Percentiles rank a stretch among this genome's conserved stretches.
These are phyloP conservation scores for Puccinia brachypodii DNA, from an alignment of 1,284 basidiomycete species.

Conservation along the genomic window DNA sequence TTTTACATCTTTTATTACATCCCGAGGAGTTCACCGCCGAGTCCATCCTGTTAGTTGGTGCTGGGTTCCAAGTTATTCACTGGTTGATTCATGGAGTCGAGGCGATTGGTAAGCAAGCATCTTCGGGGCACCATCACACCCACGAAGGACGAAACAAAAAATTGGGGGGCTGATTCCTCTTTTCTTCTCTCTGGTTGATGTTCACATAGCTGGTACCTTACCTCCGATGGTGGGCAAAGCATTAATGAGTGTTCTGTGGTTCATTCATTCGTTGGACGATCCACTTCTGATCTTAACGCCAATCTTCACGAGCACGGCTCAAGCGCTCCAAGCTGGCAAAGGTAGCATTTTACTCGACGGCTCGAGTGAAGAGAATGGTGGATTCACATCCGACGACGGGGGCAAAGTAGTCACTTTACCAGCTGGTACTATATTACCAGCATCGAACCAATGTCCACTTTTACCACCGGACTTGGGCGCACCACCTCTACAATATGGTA, in stretches of 20 bases:
- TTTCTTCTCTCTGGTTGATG: background rate
- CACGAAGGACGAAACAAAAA: too few relatives aligned
- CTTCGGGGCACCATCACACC: too few relatives aligned
- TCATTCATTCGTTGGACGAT: constrained; percentile 44
- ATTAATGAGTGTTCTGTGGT: constrained; percentile 31
- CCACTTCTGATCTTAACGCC: constrained; percentile 48
- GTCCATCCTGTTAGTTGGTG: constrained; percentile 37
- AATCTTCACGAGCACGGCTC: constrained; percentile 45
- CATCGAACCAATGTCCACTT: constrained; percentile 28
- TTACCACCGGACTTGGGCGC: constrained; percentile 29
- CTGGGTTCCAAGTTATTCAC: constrained; percentile 45
- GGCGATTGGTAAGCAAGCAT: constrained; percentile 21
- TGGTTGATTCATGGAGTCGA: constrained; percentile 39
- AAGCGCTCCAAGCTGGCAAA: constrained; percentile 37
- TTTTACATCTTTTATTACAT: constrained; percentile 41
- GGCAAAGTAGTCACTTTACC: constrained; percentile 28
- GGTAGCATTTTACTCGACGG: background rate
- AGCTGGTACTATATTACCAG: constrained; percentile 5
- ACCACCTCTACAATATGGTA: constrained; percentile 30
- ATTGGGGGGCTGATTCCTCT: background rate
- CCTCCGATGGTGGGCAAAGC: constrained; percentile 25
- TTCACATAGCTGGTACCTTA: constrained; percentile 28
- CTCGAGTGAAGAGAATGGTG: constrained; percentile 28
- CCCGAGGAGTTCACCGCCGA: constrained; percentile 37
- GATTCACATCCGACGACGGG: constrained; percentile 45